Base-by-base conservation (phyloP, 805 yeast genomes). In the Ogataea trehalophila region DNA sequence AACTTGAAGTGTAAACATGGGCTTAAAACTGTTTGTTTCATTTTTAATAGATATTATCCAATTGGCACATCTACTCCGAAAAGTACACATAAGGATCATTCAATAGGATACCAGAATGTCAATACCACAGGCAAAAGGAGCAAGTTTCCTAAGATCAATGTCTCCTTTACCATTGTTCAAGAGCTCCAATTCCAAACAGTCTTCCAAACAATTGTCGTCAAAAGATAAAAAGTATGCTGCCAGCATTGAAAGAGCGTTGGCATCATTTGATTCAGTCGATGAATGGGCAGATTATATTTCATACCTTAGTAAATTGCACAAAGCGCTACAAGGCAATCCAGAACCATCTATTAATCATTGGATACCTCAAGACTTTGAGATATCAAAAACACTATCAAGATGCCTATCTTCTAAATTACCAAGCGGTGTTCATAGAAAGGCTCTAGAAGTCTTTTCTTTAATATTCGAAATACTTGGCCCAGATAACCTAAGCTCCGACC, bases 251-350 rank as follows among this genome's bases (percentile, higher is more conserved):
- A 78, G 83, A 54, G 87, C 94, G 0, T 70, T 94, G 20, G 74
- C 77, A 6, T 73, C 79, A 17, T 92, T 92, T 69, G 96, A 88
- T 44, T 69, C 86, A 2, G 85, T 90, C 1, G 86, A 82, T 33
- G 99, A 94, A 70, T 94, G 99, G 99, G 98, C 99, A 14, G 99
- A 94, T 63, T 90, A 92, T 63, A 94, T 94, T 47, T 85, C 97
- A 20, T 91, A 88, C 62, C 71, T 95, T 40, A 82, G 92, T 2
- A 80, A 86, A 50, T 74, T 95, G 6, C 81, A 82, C 49, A 87
- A 89, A 62, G 83, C 95, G 0, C 66, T 91, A 37, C 79, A 76
- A 49, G 67, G 69, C 18, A 74, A 63, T 56, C 74, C 76, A 37
- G 69, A 51, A 67, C 74, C 57, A 53, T 62, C 55, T 53, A 67